Percentiles rank a stretch among this genome's conserved stretches.
These are phyloP conservation scores for Euphorbia peplus DNA, from an alignment of 345 rosid genomes.

Conservation along the genomic window DNA sequence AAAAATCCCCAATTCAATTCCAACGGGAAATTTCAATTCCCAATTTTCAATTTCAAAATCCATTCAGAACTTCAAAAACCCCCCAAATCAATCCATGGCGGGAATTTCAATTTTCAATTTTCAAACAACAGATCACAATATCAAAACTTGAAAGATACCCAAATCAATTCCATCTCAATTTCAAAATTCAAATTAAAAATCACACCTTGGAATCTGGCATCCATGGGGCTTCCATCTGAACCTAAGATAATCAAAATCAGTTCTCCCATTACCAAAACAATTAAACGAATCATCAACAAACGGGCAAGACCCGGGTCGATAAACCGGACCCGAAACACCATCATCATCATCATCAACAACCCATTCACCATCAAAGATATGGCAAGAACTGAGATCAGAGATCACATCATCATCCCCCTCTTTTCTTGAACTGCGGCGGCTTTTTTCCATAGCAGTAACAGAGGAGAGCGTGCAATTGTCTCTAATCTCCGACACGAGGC, in stretches of 20 bases:
- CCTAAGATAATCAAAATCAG: conserved; percentile 42
- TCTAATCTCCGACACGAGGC: conserved; percentile 35
- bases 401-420: conserved; percentile 13
- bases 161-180: no score
- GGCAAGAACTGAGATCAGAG: conserved; percentile 47
- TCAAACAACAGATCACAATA: no score
- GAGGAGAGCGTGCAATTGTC: conserved; percentile 49
- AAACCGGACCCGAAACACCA: conserved; percentile 46
- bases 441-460: conserved; percentile 31
- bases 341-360: conserved; percentile 45
- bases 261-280: conserved; percentile 58
- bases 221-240: conserved; percentile 53
- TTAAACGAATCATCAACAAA: conserved; percentile 51
- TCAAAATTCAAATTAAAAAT: no score
- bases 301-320: conserved; percentile 60
- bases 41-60: no score
- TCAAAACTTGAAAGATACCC: no score
- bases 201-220: conserved; percentile 56
- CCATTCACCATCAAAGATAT: conserved; percentile 64
- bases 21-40: neutral
- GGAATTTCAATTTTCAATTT: no score
- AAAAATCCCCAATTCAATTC: neutral
- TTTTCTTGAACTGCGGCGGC: conserved; percentile 21
- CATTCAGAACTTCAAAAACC: no score
- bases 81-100: no score